Evolutionary conservation across 495 filamentous ascomycete species (phyloP).

Genomic region (Neurospora sp.): DNA sequence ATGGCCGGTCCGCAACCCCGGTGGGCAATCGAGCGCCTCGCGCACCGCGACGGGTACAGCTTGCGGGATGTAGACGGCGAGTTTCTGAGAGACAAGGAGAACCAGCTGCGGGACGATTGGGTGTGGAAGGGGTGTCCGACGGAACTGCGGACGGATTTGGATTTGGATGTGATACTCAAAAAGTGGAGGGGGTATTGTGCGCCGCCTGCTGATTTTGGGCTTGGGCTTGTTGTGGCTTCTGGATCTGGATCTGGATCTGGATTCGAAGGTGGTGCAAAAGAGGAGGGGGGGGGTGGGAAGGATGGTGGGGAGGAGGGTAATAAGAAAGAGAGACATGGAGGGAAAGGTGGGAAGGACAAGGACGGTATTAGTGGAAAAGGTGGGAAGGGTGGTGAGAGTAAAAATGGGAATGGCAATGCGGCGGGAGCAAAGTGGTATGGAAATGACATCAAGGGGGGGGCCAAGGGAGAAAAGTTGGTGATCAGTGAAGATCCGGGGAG

Average conservation of each 20-base stretch:
- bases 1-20: constrained; percentile 61
- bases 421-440: background rate
- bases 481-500: constrained; percentile 56
- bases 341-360: background rate
- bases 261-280: background rate
- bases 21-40: constrained; percentile 61
- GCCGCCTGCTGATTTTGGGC: constrained; percentile 1
- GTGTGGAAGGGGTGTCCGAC: constrained; percentile 36
- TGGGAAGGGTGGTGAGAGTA: background rate
- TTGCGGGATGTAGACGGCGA: constrained; percentile 58
- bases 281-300: background rate
- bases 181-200: constrained; percentile 41
- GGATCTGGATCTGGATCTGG: background rate
- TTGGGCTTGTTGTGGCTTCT: background rate
- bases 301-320: background rate
- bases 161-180: constrained; percentile 42
- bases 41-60: constrained; percentile 65
- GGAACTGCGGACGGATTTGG: constrained; percentile 38
- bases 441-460: background rate
- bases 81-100: constrained; percentile 41
- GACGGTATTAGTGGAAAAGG: constrained; percentile 9
- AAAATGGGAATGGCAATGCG: no score
- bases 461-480: background rate
- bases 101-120: constrained; percentile 24
- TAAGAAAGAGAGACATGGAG: background rate